Base-by-base conservation (phyloP, 805 yeast genomes). In the Debaryomyces castellii region DNA sequence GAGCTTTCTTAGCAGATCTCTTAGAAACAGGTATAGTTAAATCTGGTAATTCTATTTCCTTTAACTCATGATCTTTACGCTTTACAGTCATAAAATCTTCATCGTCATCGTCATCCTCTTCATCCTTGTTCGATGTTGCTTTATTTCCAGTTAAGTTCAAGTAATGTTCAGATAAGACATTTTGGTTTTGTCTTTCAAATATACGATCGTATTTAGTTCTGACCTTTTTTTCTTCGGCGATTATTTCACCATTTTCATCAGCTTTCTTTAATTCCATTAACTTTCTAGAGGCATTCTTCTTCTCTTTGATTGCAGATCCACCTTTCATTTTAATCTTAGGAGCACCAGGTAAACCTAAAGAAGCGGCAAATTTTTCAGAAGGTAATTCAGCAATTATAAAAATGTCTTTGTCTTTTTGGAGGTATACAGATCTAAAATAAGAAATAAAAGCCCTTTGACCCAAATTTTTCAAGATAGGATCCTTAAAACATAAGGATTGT, bases 361-460 rank as follows among this genome's bases (percentile, higher is more conserved):
- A 87, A 48, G 80, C 80, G 4, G 99, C 98, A 65, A 74, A 90
- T 45, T 80, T 87, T 51, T 92, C 97, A 2, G 85, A 69, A 2
- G 96, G 95, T 3, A 92, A 62, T 40, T 81, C 80, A 10, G 83
- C 87, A 33, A 90, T 76, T 52, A 86, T 81, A 69, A 94, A 94
- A 10, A 91, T 83, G 32, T 83, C 87, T 63, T 89, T 89, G 60
- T 92, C 96, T 57, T 85, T 83, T 66, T 91, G 97, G 39, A 94
- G 73, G 60, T 85, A 84, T 5, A 94, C 78, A 2, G 97, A 88
- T 54, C 89, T 79, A 64, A 85, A 83, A 63, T 94, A 94, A 8
- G 98, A 88, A 36, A 91, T 87, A 58, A 94, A 94, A 7, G 97
- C 97, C 62, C 92, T 88, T 70, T 94, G 99, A 1, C 94, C 99